Evolutionary conservation across 2,329 filamentous ascomycete genomes (phyloP).

Genomic region (Botrytis galanthina): DNA sequence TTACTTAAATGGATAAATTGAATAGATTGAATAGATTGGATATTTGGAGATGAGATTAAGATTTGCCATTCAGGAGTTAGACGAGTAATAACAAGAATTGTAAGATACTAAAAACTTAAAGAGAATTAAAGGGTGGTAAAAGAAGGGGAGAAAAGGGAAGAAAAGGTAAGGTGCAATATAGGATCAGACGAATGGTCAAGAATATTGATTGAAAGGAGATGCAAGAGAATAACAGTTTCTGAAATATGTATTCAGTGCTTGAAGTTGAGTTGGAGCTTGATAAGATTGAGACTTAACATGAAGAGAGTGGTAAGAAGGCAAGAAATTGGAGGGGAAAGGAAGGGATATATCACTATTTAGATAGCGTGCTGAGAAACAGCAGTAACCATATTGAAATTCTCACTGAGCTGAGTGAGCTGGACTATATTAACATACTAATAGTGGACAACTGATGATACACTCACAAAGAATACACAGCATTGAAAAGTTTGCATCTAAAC

Average conservation of each 20-base stretch:
- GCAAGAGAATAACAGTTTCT: background rate
- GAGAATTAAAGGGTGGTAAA: background rate
- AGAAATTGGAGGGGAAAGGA: too few relatives aligned
- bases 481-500: background rate
- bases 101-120: background rate
- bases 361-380: background rate
- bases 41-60: background rate
- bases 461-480: background rate
- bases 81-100: background rate
- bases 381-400: background rate
- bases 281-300: background rate
- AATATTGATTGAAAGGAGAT: background rate
- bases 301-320: background rate
- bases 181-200: background rate
- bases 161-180: background rate
- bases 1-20: background rate
- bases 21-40: rapidly evolving
- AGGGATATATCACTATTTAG: too few relatives aligned
- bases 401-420: background rate
- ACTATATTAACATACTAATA: background rate
- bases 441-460: background rate
- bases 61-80: background rate
- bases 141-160: background rate
- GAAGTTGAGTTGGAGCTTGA: background rate
- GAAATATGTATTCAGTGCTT: background rate